These are phyloP conservation scores for Herpetomonas tarakana DNA, from an alignment of 208 protist species.

Conservation along the genomic window DNA sequence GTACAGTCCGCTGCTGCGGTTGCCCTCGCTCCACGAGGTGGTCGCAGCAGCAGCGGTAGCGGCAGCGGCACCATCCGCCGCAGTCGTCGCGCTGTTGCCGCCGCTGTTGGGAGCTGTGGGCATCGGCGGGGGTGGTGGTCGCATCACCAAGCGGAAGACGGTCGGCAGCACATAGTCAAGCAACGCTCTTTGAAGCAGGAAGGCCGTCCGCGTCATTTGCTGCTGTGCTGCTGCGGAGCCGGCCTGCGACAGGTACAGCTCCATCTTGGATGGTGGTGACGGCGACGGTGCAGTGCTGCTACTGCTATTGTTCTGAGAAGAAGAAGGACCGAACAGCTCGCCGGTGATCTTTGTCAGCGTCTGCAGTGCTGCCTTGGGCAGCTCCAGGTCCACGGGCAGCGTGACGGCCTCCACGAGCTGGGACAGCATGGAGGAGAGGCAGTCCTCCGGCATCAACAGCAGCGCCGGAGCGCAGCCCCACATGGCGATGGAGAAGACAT, in stretches of 20 bases:
- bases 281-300: background rate
- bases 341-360: slow-evolving; percentile 40
- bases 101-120: background rate
- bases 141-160: slow-evolving; percentile 10
- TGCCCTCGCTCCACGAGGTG: background rate
- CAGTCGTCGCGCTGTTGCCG: background rate
- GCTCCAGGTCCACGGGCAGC: slow-evolving; percentile 53
- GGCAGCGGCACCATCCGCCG: background rate
- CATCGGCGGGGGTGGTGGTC: background rate
- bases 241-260: background rate
- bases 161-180: slow-evolving; percentile 22
- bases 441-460: slow-evolving; percentile 26
- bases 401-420: slow-evolving; percentile 44
- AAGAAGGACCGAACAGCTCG: slow-evolving; percentile 16
- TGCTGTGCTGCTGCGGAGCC: slow-evolving; percentile 2
- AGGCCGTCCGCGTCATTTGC: slow-evolving; percentile 2
- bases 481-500: slow-evolving; percentile 43
- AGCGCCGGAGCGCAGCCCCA: slow-evolving; percentile 45
- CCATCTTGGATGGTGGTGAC: slow-evolving; percentile 4
- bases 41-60: background rate
- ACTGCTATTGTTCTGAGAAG: background rate
- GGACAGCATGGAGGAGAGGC: slow-evolving; percentile 23
- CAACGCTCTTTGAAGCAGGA: slow-evolving; percentile 10
- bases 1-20: background rate
- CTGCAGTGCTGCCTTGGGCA: slow-evolving; percentile 63